A percentile compares a stretch with the other conserved stretches of the same genome.
These are phyloP conservation scores for Fusarium sp. DNA, from an alignment of 2,329 filamentous ascomycete genomes.

Conservation along the genomic window DNA sequence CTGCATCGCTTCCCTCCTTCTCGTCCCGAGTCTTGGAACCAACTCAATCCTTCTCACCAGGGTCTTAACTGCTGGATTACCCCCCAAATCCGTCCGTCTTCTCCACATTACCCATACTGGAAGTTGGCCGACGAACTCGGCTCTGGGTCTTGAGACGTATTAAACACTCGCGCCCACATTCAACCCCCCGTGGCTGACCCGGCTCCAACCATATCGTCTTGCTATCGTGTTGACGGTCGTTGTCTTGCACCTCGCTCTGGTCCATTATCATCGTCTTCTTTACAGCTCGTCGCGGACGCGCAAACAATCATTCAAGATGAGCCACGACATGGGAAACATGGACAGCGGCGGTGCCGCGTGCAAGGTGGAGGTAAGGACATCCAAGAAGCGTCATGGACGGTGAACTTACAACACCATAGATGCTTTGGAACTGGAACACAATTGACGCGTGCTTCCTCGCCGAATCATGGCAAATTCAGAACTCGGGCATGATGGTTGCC, in stretches of 20 bases:
- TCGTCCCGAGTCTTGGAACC: conserved; percentile 27
- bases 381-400: neutral
- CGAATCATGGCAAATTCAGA: conserved; percentile 77
- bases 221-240: neutral
- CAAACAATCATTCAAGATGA: conserved; percentile 18
- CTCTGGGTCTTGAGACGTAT: neutral
- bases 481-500: conserved; percentile 78
- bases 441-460: conserved; percentile 80
- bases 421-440: conserved; percentile 84
- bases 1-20: conserved; percentile 22
- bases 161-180: conserved; percentile 1
- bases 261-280: neutral
- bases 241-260: neutral
- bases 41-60: conserved; percentile 40
- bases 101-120: conserved; percentile 1
- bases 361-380: conserved; percentile 48
- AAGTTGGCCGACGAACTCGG: neutral
- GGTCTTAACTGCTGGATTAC: conserved; percentile 20
- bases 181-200: neutral
- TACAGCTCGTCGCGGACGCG: neutral
- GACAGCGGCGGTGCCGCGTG: conserved; percentile 40
- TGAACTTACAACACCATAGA: conserved; percentile 58
- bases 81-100: conserved; percentile 15
- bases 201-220: neutral
- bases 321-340: conserved; percentile 35